Conservation (phyloP, 371 early-diverging fungal genomes). For the Apophysomyces sp. region DNA sequence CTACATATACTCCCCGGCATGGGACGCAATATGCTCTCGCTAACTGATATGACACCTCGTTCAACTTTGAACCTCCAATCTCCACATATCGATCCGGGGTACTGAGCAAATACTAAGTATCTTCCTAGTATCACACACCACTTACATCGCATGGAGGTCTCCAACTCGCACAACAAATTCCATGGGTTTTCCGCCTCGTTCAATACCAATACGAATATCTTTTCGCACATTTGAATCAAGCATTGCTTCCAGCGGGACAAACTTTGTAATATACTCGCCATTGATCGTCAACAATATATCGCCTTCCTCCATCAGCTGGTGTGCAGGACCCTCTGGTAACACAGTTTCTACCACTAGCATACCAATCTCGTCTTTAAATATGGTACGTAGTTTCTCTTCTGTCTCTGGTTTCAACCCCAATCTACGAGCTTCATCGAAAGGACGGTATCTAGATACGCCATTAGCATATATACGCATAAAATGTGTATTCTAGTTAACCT, state of each 20-base stretch:
- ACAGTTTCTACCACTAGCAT: slow-evolving; percentile 85
- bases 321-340: slow-evolving; percentile 83
- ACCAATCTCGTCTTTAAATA: slow-evolving; percentile 81
- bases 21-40: slow-evolving; percentile 82
- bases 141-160: slow-evolving; percentile 75
- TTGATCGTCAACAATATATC: slow-evolving; percentile 86
- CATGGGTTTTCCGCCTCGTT: slow-evolving; percentile 76
- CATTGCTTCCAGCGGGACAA: slow-evolving; percentile 79
- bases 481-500: slow-evolving; percentile 17
- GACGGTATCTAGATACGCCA: slow-evolving; percentile 43
- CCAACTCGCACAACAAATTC: slow-evolving; percentile 59
- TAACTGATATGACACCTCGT: slow-evolving; percentile 87
- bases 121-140: background rate
- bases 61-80: slow-evolving; percentile 85
- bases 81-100: slow-evolving; percentile 83
- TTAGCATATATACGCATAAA: background rate
- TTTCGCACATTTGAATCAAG: slow-evolving; percentile 76
- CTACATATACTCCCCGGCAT: slow-evolving; percentile 84
- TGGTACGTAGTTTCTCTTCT: slow-evolving; percentile 69
- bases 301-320: slow-evolving; percentile 75
- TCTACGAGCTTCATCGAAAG: slow-evolving; percentile 76
- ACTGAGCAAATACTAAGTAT: slow-evolving; percentile 13
- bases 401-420: slow-evolving; percentile 67
- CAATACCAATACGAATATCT: slow-evolving; percentile 61
- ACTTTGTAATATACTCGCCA: slow-evolving; percentile 76